A percentile compares a stretch with the other conserved stretches of the same genome.
Evolutionary conservation across 192 early-diverging fungal genomes (phyloP).

Genomic region (Gaertneriomyces sp.): DNA sequence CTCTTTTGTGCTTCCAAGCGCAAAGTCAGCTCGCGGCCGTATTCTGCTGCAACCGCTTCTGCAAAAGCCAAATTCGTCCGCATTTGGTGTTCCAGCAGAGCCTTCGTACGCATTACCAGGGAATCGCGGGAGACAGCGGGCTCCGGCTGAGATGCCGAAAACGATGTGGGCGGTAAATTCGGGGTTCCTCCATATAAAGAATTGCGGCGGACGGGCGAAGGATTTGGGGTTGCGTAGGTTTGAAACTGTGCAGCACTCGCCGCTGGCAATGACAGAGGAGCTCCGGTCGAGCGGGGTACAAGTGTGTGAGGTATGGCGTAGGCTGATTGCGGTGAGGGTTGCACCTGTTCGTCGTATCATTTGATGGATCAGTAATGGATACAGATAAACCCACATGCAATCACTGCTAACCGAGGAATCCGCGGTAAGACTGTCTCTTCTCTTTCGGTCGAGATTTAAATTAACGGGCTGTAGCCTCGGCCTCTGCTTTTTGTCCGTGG

Average conservation of each 20-base stretch:
- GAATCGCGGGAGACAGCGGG: not conserved
- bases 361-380: too few species aligned
- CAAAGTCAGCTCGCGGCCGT: conserved; percentile 25
- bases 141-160: too few species aligned
- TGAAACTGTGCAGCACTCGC: not conserved
- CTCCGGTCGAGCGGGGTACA: not conserved
- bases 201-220: not conserved
- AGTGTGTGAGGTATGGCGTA: too few species aligned
- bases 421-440: too few species aligned
- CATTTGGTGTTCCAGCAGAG: conserved; percentile 31
- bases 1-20: conserved; percentile 22
- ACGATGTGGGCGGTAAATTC: too few species aligned
- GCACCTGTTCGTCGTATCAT: too few species aligned
- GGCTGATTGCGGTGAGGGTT: too few species aligned
- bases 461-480: too few species aligned
- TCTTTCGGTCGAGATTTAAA: too few species aligned
- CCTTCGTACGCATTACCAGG: conserved; percentile 19
- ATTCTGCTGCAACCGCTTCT: conserved; percentile 29
- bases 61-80: conserved; percentile 31
- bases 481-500: too few species aligned
- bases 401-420: too few species aligned
- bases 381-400: too few species aligned
- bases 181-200: not conserved
- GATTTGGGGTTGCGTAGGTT: not conserved
- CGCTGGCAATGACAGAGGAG: not conserved